Evolutionary conservation across 352 stramenopile genomes (phyloP), one percentile per base, ranked within the genome.

Genomic region (Globisporangium spinosum): DNA sequence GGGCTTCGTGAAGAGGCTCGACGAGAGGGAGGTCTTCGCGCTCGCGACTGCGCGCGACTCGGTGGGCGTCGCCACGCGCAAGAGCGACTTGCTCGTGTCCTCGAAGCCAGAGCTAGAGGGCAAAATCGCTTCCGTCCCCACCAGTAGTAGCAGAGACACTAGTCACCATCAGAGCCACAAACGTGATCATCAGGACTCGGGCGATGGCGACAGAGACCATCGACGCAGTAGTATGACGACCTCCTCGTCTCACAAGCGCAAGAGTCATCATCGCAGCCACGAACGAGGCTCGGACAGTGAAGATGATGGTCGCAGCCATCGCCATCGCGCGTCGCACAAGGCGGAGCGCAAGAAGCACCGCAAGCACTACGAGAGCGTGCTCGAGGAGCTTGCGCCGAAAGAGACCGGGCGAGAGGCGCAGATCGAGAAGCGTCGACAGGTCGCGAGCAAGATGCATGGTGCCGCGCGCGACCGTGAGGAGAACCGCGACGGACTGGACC

Each of bases 11-110:
- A 64, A 74, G 8, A 82, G 77, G 55, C 67, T 93, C 8, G 79
- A 77, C 53, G 85, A 94, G 35, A 77, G 73, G 25, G 85, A 94
- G 67, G 74, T 70, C 27, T 78, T 91, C 23, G 74, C 83, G 20
- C 67, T 94, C 20, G 83, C 82, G 2, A 83, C 71, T 6, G 76
- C 83, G 56, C 88, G 89, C 62, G 85, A 93, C 70, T 89, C 82
- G 63, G 85, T 93, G 27, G 79, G 79, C 61, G 79, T 93, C 15
- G 77, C 85, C 3, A 93, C 82, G 4, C 83, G 80, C 58, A 87
- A 88, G 62, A 61, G 70, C 8, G 73, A 85, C 69, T 43, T 89
- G 62, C 67, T 88, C 5, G n/a, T 20, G 15, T 20, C 35, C 0
- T 59, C 54, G 6, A 38, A 29, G 12, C 3, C 53, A 3, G 57